These are phyloP conservation scores for Chrysanthemum lavandulifolium DNA, from an alignment of 129 eudicot species.

Conservation along the genomic window DNA sequence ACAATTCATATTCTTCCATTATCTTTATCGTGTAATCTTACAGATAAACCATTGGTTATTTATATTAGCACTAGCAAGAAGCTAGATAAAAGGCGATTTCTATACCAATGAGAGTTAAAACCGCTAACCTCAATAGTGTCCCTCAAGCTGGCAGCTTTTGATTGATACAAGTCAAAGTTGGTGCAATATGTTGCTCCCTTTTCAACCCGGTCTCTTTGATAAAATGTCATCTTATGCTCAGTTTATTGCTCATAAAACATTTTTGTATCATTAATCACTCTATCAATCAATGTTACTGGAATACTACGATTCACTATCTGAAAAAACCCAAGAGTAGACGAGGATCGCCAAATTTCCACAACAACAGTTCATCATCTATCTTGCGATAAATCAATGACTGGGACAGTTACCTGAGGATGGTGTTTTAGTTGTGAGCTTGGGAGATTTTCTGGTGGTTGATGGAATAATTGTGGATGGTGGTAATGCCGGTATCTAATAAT, in stretches of 20 bases:
- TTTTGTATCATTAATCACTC: constrained; percentile 25
- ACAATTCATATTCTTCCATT: no score
- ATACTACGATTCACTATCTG: constrained; percentile 35
- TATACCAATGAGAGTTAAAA: no score
- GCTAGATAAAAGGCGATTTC: no score
- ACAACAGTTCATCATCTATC: constrained; percentile 34
- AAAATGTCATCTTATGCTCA: constrained; percentile 21
- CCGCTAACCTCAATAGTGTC: no score
- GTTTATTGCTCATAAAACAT: constrained; percentile 18
- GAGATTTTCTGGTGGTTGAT: background rate
- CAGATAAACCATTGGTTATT: no score
- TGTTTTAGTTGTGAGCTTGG: constrained; percentile 17
- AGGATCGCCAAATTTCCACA: constrained; percentile 29
- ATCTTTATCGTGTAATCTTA: no score
- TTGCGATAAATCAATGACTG: background rate
- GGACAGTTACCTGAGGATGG: constrained; percentile 25
- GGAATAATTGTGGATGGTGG: background rate
- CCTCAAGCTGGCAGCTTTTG: no score
- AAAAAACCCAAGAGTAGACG: constrained; percentile 22
- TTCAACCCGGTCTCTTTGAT: constrained; percentile 28
- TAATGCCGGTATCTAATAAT: constrained; percentile 54
- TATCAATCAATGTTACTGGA: constrained; percentile 15
- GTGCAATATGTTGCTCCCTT: background rate
- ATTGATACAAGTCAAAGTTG: no score
- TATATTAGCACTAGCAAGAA: no score